Conservation (phyloP, 129 eudicot species). For the Mikania micrantha region DNA sequence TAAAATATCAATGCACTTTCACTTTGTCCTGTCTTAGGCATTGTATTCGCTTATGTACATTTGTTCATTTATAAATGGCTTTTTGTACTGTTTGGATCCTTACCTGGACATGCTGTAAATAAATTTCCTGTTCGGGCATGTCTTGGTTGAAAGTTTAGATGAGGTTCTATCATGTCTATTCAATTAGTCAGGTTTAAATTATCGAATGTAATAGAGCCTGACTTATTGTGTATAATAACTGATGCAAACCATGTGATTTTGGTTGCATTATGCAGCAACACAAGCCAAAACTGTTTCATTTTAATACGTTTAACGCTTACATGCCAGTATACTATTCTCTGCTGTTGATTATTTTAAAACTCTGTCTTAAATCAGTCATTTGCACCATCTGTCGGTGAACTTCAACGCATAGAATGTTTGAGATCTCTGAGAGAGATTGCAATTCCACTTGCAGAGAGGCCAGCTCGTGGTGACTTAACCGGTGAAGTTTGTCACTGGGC, state of each 20-base stretch:
- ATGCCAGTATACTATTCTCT: slow-evolving; percentile 10
- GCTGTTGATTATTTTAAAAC: slow-evolving; percentile 1
- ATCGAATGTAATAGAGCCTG: not conserved
- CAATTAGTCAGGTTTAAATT: not conserved
- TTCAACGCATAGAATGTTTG: slow-evolving; percentile 86
- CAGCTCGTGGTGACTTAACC: slow-evolving; percentile 98
- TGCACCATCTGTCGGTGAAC: slow-evolving; percentile 84
- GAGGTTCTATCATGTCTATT: not conserved
- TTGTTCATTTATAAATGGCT: not conserved
- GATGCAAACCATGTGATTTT: not conserved
- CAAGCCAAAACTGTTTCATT: not conserved
- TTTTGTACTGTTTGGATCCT: not conserved
- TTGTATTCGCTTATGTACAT: not conserved
- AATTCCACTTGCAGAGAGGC: slow-evolving; percentile 93
- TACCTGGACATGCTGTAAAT: not conserved
- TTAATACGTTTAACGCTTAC: slow-evolving; percentile 3
- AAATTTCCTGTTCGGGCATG: not conserved
- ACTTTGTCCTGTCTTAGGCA: not conserved
- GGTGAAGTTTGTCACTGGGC: slow-evolving; percentile 99
- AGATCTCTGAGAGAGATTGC: slow-evolving; percentile 83
- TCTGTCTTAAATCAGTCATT: slow-evolving; percentile 53
- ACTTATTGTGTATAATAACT: not conserved
- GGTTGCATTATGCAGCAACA: not conserved
- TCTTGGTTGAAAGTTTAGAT: slow-evolving; percentile 4
- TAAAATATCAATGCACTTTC: not conserved